Evolutionary conservation across 1,284 basidiomycete species (phyloP).

Genomic region (Fomitopsis pinicola): DNA sequence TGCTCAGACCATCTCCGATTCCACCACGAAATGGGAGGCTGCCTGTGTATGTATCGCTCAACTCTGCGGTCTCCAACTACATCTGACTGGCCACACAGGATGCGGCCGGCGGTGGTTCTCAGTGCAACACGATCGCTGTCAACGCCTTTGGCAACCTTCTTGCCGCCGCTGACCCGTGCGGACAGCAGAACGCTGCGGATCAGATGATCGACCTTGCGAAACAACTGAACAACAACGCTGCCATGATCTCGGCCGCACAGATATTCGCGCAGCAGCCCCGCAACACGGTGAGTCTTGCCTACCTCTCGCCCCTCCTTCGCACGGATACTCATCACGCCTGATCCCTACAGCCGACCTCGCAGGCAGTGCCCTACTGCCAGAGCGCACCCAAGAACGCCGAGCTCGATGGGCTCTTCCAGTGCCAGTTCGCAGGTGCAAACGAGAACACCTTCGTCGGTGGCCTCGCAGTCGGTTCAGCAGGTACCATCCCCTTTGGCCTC

Average conservation of each 20-base stretch:
- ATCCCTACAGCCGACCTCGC: constrained; percentile 28
- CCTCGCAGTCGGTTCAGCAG: constrained; percentile 22
- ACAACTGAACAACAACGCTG: constrained; percentile 44
- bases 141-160: constrained; percentile 51
- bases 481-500: constrained; percentile 36
- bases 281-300: constrained; percentile 30
- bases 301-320: neutral
- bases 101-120: constrained; percentile 45
- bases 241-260: constrained; percentile 57
- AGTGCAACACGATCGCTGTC: constrained; percentile 53
- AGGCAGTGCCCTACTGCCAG: constrained; percentile 37
- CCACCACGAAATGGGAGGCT: constrained; percentile 35
- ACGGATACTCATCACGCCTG: neutral
- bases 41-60: constrained; percentile 31
- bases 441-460: constrained; percentile 30
- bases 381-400: constrained; percentile 35
- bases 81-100: constrained; percentile 20
- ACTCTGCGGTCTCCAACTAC: neutral
- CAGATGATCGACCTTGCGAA: constrained; percentile 59
- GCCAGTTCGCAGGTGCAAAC: constrained; percentile 35
- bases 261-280: constrained; percentile 61
- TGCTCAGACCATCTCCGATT: constrained; percentile 34
- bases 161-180: constrained; percentile 50
- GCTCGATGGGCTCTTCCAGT: constrained; percentile 39
- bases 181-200: constrained; percentile 60